Evolutionary conservation across 108 stramenopile genomes (phyloP).

Genomic region (Ochromonas danica): DNA sequence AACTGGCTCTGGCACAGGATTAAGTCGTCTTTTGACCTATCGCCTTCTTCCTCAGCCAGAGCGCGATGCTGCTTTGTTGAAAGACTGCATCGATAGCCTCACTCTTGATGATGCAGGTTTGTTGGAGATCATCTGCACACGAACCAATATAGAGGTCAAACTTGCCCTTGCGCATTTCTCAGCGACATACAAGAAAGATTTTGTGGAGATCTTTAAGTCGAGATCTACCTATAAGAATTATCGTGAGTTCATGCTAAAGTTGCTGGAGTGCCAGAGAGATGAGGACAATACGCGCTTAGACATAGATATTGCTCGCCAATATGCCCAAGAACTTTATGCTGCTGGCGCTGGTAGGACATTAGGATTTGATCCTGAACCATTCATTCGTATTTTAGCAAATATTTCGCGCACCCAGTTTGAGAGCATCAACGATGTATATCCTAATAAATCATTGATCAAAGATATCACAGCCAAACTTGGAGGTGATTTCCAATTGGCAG

Average conservation of each 20-base stretch:
- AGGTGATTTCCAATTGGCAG: constrained; percentile 20
- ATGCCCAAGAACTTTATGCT: constrained; percentile 4
- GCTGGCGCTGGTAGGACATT: not conserved
- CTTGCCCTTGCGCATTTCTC: not conserved
- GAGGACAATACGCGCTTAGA: not conserved
- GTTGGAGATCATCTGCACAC: not conserved
- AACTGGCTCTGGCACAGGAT: constrained; percentile 17
- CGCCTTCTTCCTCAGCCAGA: not conserved
- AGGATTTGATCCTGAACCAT: constrained; percentile 9
- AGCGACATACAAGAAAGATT: not conserved
- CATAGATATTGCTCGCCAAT: not conserved
- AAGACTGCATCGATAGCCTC: not conserved
- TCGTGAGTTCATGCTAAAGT: not conserved
- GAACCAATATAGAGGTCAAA: not conserved
- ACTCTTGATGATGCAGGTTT: constrained; percentile 1
- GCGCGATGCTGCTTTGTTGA: constrained; percentile 3
- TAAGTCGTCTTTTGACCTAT: constrained; percentile 1
- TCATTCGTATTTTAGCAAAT: constrained; percentile 18
- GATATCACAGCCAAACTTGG: constrained; percentile 10
- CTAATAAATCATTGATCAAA: not conserved
- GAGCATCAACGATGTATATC: constrained; percentile 19
- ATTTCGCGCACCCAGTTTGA: not conserved
- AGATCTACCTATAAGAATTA: constrained; percentile 6
- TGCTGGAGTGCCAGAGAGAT: not conserved
- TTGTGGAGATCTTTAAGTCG: not conserved